Base-by-base conservation (phyloP, 768 basidiomycete genomes). In the Collybia sp. region DNA sequence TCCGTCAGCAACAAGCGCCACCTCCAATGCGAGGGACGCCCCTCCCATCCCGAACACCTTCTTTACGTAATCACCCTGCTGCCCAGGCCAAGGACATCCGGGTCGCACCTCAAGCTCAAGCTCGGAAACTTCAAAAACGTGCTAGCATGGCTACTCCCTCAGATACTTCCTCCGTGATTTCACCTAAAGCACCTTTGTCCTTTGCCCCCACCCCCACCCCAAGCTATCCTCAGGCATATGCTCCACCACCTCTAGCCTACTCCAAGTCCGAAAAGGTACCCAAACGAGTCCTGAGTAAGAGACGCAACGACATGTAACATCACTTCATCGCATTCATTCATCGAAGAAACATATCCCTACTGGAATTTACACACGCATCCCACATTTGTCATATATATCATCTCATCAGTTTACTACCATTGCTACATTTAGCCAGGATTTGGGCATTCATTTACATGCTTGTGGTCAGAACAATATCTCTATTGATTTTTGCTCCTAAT, bases 271-370 rank as follows among this genome's bases (percentile, higher is more conserved):
- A 69, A 32, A 69, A 62, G 52, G 51, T 47, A 18, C 55, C 61
- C 13, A 70, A 67, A 53, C 66, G 64, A 46, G 57, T 73, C 6
- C 58, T 75, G 48, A 77, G 70, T 58, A 77, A 76, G 55, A 65
- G 68, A 45, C 63, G 67, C 49, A 59, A 61, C 6, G 66, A 71
- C 47, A 55, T 62, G 19, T 70, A 30, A 33, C 32, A 43, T 5
- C 30, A 30, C 16, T 43, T 30, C 30, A 43, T n/a, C 13, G 13
- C 30, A 13, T 17, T 37, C 35, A 37, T 10, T 10, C 35, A 10
- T 15, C 33, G 15, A 3, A 13, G 3, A n/a, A 18, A n/a, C 35
- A 10, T 10, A 37, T 37, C 13, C 6, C 6, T 12, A 43, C 25
- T 8, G 25, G 32, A 30, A 17, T 31, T 12, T 25, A 43, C 32